These are phyloP conservation scores for Didymella keratinophila DNA, from an alignment of 2,329 filamentous ascomycete species.

Conservation along the genomic window DNA sequence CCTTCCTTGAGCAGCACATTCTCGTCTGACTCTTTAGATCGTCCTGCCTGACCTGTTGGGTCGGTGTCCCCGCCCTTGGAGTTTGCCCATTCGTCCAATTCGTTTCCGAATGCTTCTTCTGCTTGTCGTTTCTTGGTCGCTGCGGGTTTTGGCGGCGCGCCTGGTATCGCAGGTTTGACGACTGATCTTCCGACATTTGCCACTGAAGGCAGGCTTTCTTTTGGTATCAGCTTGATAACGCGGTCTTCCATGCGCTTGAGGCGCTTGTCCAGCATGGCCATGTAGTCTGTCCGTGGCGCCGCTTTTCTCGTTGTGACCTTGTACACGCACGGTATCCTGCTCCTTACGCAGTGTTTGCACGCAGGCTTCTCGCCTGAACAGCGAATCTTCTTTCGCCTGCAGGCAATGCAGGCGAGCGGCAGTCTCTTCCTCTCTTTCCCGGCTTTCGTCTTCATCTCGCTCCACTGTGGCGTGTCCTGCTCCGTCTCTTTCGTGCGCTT, in stretches of 20 bases:
- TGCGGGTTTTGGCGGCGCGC: conserved; percentile 62
- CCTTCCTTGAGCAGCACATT: conserved; percentile 82
- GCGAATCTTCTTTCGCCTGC: conserved; percentile 94
- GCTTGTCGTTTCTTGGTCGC: conserved; percentile 78
- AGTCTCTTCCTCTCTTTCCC: conserved; percentile 95
- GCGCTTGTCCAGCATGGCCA: conserved; percentile 97
- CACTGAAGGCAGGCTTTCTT: conserved; percentile 76
- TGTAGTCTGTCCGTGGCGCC: conserved; percentile 94
- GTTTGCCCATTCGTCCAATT: conserved; percentile 82
- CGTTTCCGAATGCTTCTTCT: conserved; percentile 85
- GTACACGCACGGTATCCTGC: conserved; percentile 94
- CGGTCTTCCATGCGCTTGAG: conserved; percentile 97
- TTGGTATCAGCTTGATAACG: conserved; percentile 94
- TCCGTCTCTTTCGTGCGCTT: conserved; percentile 43
- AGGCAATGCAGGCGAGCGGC: conserved; percentile 93
- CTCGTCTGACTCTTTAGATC: conserved; percentile 69
- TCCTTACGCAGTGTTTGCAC: conserved; percentile 94
- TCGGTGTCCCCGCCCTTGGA: conserved; percentile 60
- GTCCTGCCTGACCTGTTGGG: conserved; percentile 59
- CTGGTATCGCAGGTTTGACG: conserved; percentile 79
- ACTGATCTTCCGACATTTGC: conserved; percentile 77
- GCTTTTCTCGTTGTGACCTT: conserved; percentile 95
- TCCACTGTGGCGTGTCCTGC: conserved; percentile 56
- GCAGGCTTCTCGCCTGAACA: conserved; percentile 98
- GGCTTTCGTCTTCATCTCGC: conserved; percentile 68